A percentile compares a stretch with the other conserved stretches of the same genome.
Evolutionary conservation across 345 rosid genomes (phyloP).

Genomic region (Citrus maxima): DNA sequence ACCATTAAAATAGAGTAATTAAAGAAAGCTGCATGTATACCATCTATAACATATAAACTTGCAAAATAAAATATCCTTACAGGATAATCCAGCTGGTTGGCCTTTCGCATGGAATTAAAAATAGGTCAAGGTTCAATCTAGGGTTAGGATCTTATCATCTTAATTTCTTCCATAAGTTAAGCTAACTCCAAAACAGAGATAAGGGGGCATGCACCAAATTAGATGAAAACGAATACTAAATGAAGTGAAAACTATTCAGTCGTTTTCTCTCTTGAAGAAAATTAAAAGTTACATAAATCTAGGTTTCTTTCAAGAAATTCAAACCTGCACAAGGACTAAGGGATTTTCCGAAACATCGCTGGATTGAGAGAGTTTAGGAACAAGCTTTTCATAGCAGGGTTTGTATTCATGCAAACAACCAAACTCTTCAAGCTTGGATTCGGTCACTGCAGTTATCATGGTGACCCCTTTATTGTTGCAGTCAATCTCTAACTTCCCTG

Average conservation of each 20-base stretch:
- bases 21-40: background rate
- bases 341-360: constrained; percentile 18
- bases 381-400: constrained; percentile 21
- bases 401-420: constrained; percentile 22
- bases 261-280: background rate
- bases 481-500: constrained; percentile 22
- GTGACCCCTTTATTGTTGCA: constrained; percentile 18
- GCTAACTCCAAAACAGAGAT: background rate
- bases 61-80: background rate
- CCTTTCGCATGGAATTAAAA: too few species aligned
- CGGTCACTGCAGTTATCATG: constrained; percentile 2
- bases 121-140: background rate
- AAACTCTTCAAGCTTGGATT: constrained; percentile 23
- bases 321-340: constrained; percentile 18
- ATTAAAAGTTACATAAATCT: background rate
- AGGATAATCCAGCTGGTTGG: too few species aligned
- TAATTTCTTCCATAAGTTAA: background rate
- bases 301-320: background rate
- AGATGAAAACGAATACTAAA: background rate
- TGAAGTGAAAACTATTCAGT: background rate
- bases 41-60: background rate
- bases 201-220: background rate
- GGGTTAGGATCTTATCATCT: constrained; percentile 6
- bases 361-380: constrained; percentile 12
- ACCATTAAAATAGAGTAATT: background rate